Conservation (phyloP, 129 eudicot genomes). For the Chrysanthemum makinoi region DNA sequence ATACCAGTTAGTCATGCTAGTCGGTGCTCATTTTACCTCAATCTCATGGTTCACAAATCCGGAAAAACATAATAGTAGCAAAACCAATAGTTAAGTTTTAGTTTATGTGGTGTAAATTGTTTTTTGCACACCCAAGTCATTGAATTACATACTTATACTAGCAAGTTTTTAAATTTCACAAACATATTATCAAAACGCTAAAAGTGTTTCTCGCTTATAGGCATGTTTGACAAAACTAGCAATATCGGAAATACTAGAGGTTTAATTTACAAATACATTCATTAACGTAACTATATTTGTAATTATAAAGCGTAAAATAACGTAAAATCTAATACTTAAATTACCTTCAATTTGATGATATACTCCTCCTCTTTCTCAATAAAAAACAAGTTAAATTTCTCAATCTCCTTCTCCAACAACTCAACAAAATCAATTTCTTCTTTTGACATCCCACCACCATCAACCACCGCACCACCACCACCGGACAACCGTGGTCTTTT, state of each 20-base stretch:
- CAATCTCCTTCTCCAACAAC: slow-evolving; percentile 78
- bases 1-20: no score
- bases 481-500: slow-evolving; percentile 40
- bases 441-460: slow-evolving; percentile 33
- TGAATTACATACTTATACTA: not conserved
- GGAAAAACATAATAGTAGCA: no score
- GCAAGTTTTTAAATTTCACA: not conserved
- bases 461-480: slow-evolving; percentile 28
- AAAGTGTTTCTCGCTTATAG: no score
- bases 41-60: not conserved
- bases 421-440: slow-evolving; percentile 69
- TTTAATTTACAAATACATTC: no score
- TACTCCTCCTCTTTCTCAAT: slow-evolving; percentile 89
- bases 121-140: not conserved
- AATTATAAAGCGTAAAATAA: no score
- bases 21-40: no score
- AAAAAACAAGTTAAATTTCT: slow-evolving; percentile 77
- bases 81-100: not conserved
- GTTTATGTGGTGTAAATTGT: not conserved
- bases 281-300: no score
- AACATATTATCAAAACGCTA: not conserved
- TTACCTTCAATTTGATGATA: slow-evolving; percentile 77
- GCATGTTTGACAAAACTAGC: no score
- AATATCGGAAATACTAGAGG: no score
- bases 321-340: slow-evolving; percentile 16